A percentile compares a stretch with the other conserved stretches of the same genome.
phyloP scores from a whole-genome alignment of 495 filamentous ascomycete genomes.

The Penicillium pulvis region DNA sequence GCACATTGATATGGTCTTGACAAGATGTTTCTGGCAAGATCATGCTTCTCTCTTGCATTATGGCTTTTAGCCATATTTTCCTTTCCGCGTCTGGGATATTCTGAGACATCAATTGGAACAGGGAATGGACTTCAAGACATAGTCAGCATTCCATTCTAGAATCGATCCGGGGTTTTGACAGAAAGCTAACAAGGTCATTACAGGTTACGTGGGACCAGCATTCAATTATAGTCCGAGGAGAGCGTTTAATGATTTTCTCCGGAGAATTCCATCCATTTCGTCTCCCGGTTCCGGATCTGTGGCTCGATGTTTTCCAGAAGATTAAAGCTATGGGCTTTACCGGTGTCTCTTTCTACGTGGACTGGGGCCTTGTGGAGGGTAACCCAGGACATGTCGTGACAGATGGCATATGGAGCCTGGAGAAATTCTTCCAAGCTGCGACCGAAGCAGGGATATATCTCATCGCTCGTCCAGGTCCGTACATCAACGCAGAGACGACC shows the following conservation, averaged over 20 bases:
- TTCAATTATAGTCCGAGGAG: conserved; percentile 64
- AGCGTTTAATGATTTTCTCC: conserved; percentile 65
- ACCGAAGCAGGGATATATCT: conserved; percentile 66
- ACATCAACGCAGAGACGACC: conserved; percentile 63
- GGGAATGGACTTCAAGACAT: conserved; percentile 14
- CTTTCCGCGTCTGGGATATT: background rate
- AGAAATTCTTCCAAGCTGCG: conserved; percentile 67
- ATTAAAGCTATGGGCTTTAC: conserved; percentile 72
- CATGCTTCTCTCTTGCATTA: background rate
- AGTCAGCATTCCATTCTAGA: conserved; percentile 1
- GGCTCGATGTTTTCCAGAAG: conserved; percentile 76
- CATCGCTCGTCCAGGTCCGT: conserved; percentile 66
- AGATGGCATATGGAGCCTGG: conserved; percentile 65
- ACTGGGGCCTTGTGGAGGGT: conserved; percentile 73
- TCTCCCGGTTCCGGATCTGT: conserved; percentile 67
- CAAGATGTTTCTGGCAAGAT: background rate
- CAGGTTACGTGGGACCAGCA: conserved; percentile 67
- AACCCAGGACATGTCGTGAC: conserved; percentile 60
- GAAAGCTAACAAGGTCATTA: too few relatives aligned
- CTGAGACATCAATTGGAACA: background rate
- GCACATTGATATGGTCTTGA: background rate
- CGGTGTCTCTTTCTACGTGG: conserved; percentile 65
- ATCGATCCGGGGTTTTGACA: background rate
- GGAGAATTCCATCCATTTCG: conserved; percentile 71
- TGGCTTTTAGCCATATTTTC: background rate